A percentile compares a stretch with the other conserved stretches of the same genome.
These are phyloP conservation scores for Gautieria morchelliformis DNA, from an alignment of 768 basidiomycete species.

Conservation along the genomic window DNA sequence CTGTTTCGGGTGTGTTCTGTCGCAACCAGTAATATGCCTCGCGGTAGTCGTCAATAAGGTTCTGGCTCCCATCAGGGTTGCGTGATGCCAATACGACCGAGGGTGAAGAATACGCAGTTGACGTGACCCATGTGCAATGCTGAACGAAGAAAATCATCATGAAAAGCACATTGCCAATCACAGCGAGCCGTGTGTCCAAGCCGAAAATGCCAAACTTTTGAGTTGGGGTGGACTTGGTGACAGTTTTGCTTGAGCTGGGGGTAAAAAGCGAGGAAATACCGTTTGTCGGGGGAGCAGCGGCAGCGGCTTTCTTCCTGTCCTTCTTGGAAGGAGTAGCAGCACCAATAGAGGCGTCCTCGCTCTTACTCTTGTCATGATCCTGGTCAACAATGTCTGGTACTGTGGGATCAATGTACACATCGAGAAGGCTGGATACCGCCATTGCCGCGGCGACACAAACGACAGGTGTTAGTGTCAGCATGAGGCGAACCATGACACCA, in stretches of 20 bases:
- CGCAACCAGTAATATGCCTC: constrained; percentile 99
- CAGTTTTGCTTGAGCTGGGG: constrained; percentile 17
- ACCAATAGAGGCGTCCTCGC: constrained; percentile 10
- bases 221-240: constrained; percentile 19
- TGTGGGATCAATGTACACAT: constrained; percentile 80
- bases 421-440: constrained; percentile 77
- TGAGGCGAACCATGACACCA: constrained; percentile 98
- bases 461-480: constrained; percentile 94
- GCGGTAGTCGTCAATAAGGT: constrained; percentile 98
- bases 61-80: constrained; percentile 74
- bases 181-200: constrained; percentile 68
- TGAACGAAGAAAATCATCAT: constrained; percentile 86
- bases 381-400: constrained; percentile 40
- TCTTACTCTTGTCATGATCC: constrained; percentile 16
- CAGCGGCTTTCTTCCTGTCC: constrained; percentile 46
- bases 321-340: constrained; percentile 21
- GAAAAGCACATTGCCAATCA: constrained; percentile 64
- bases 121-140: constrained; percentile 96
- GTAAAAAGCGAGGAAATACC: constrained; percentile 32
- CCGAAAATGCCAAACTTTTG: constrained; percentile 65
- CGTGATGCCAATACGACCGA: constrained; percentile 87
- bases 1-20: constrained; percentile 85
- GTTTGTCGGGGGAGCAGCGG: constrained; percentile 23
- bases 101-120: constrained; percentile 91
- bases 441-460: constrained; percentile 93